Conservation (phyloP, 345 rosid genomes). For the Chamaenerion angustifolium region DNA sequence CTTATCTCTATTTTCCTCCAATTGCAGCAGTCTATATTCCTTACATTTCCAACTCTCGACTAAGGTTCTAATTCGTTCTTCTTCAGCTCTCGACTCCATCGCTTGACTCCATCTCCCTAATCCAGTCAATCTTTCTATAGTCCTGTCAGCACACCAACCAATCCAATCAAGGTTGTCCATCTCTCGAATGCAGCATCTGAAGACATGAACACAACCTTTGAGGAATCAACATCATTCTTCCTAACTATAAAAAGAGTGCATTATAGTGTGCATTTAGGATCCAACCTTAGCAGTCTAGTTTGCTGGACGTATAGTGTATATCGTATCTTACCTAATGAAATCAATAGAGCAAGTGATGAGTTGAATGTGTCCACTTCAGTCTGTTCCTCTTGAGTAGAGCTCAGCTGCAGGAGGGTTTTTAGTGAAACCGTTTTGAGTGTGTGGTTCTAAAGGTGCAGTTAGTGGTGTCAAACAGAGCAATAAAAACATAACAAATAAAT, state of each 20-base stretch:
- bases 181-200: conserved; percentile 78
- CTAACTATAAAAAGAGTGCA: conserved; percentile 29
- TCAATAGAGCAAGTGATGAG: conserved; percentile 11
- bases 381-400: conserved; percentile 54
- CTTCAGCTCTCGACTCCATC: no score
- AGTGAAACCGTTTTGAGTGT: conserved; percentile 25
- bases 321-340: no score
- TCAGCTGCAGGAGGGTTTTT: conserved; percentile 61
- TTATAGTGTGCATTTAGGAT: no score
- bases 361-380: conserved; percentile 58
- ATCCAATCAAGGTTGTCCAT: conserved; percentile 67
- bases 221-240: conserved; percentile 57
- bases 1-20: no score
- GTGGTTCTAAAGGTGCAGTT: conserved; percentile 19
- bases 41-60: no score
- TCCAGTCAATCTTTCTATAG: conserved; percentile 17
- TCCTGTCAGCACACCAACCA: conserved; percentile 52
- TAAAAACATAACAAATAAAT: conserved; percentile 45
- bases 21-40: no score
- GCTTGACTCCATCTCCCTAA: no score
- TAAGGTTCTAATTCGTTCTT: no score
- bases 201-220: conserved; percentile 57
- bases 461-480: conserved; percentile 29
- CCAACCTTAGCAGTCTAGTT: no score
- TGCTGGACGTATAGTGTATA: no score